These are phyloP conservation scores for Theobroma cacao DNA, from an alignment of 345 rosid species.

Conservation along the genomic window DNA sequence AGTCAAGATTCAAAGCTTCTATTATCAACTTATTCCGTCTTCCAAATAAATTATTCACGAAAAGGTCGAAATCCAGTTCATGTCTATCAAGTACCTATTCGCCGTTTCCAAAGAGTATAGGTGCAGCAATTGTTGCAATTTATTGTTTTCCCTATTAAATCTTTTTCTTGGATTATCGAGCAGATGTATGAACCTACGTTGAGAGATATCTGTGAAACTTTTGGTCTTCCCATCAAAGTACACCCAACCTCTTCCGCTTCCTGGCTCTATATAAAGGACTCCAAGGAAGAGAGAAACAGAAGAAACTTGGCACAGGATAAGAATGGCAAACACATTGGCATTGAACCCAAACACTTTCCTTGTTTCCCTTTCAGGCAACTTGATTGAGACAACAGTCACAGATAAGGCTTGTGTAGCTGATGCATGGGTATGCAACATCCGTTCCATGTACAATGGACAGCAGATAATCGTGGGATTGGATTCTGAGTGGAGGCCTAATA, in stretches of 20 bases:
- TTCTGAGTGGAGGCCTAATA: constrained; percentile 38
- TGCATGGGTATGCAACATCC: constrained; percentile 22
- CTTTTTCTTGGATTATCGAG: no score
- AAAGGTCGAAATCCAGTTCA: no score
- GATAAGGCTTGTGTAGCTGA: constrained; percentile 13
- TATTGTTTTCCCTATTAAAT: no score
- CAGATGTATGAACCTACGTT: no score
- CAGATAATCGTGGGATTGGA: constrained; percentile 34
- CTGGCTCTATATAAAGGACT: background rate
- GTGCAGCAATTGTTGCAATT: no score
- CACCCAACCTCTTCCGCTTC: background rate
- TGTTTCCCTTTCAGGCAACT: constrained; percentile 13
- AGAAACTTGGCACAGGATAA: background rate
- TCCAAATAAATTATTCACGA: no score
- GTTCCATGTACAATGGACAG: background rate
- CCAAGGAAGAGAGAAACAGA: background rate
- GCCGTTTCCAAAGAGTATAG: no score
- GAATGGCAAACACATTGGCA: background rate
- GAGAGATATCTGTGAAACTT: no score
- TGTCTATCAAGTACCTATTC: no score
- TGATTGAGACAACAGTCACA: constrained; percentile 26
- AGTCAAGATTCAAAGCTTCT: no score
- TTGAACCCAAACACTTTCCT: background rate
- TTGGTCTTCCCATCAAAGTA: background rate
- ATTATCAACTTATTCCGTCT: no score